A percentile compares a stretch with the other conserved stretches of the same genome.
Evolutionary conservation across 1,284 basidiomycete genomes (phyloP).

Genomic region (Porogramme epimiltina): DNA sequence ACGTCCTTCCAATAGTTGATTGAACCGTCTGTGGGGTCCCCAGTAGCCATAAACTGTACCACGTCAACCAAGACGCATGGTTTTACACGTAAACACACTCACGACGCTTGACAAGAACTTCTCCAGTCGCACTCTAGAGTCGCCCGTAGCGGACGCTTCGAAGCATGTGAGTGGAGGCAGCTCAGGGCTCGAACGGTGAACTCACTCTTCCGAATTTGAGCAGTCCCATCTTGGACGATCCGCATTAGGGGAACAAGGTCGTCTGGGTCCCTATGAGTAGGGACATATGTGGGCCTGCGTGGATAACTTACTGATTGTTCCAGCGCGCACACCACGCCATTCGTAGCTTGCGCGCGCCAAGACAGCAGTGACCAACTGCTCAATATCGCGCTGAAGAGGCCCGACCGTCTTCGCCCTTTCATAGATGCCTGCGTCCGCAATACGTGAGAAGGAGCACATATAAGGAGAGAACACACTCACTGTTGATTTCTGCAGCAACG

Average conservation of each 20-base stretch:
- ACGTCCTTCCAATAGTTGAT: slow-evolving; percentile 64
- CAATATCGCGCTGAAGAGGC: slow-evolving; percentile 57
- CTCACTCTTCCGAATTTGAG: slow-evolving; percentile 56
- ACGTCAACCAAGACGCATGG: slow-evolving; percentile 2
- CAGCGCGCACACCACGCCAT: slow-evolving; percentile 53
- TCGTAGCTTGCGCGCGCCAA: slow-evolving; percentile 70
- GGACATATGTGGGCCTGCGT: neutral
- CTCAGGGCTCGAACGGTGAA: neutral
- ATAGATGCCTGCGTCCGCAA: slow-evolving; percentile 49
- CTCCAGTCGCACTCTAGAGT: slow-evolving; percentile 72
- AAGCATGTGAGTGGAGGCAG: slow-evolving; percentile 5
- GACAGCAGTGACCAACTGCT: slow-evolving; percentile 67
- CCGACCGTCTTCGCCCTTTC: slow-evolving; percentile 56
- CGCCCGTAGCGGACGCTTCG: slow-evolving; percentile 46
- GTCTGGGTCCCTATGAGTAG: neutral
- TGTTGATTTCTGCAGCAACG: slow-evolving; percentile 28
- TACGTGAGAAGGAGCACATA: slow-evolving; percentile 2
- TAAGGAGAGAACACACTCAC: slow-evolving; percentile 1
- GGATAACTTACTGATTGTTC: slow-evolving; percentile 40
- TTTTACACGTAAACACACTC: slow-evolving; percentile 31
- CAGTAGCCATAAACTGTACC: slow-evolving; percentile 47
- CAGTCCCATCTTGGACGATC: slow-evolving; percentile 61
- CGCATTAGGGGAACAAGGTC: slow-evolving; percentile 51
- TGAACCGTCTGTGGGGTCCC: slow-evolving; percentile 52
- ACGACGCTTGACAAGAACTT: slow-evolving; percentile 79